These are phyloP conservation scores for Lentinula raphanica DNA, from an alignment of 768 basidiomycete species.

Conservation along the genomic window DNA sequence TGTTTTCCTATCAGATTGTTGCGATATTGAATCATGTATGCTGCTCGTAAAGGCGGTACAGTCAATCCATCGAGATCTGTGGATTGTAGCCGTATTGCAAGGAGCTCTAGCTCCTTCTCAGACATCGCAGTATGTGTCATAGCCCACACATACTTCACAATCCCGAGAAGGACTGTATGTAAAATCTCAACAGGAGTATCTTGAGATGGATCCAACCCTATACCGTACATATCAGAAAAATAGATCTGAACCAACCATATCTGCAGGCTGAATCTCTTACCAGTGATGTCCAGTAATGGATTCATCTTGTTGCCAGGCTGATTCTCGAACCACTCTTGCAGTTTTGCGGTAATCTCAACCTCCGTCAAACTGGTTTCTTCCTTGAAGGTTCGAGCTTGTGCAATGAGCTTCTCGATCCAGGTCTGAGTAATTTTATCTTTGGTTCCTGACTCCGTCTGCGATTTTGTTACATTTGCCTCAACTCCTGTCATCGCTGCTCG, in stretches of 20 bases:
- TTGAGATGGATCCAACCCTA: constrained; percentile 13
- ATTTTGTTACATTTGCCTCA: constrained; percentile 20
- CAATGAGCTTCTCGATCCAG: constrained; percentile 31
- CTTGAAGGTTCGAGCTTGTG: constrained; percentile 10
- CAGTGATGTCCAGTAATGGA: constrained; percentile 23
- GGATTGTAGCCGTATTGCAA: constrained; percentile 25
- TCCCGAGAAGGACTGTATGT: constrained; percentile 38
- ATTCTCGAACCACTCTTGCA: constrained; percentile 23
- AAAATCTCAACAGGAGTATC: constrained; percentile 40
- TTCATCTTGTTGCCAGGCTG: constrained; percentile 23
- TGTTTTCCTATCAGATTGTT: constrained; percentile 38
- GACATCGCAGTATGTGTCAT: constrained; percentile 25
- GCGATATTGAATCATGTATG: constrained; percentile 39
- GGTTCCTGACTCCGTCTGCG: constrained; percentile 28
- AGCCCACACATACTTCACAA: constrained; percentile 41
- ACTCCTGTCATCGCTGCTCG: constrained; percentile 23
- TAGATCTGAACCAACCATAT: no score
- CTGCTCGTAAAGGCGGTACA: constrained; percentile 29
- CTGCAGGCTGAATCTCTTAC: constrained; percentile 14
- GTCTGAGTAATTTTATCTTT: constrained; percentile 34
- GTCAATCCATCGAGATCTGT: constrained; percentile 24
- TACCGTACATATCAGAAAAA: no score
- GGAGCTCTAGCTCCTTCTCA: constrained; percentile 17
- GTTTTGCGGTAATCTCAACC: constrained; percentile 19
- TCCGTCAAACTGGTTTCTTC: constrained; percentile 9